Evolutionary conservation across 352 stramenopile genomes (phyloP), one percentile per base, ranked within the genome.

Genomic region (Peronospora destructor): DNA sequence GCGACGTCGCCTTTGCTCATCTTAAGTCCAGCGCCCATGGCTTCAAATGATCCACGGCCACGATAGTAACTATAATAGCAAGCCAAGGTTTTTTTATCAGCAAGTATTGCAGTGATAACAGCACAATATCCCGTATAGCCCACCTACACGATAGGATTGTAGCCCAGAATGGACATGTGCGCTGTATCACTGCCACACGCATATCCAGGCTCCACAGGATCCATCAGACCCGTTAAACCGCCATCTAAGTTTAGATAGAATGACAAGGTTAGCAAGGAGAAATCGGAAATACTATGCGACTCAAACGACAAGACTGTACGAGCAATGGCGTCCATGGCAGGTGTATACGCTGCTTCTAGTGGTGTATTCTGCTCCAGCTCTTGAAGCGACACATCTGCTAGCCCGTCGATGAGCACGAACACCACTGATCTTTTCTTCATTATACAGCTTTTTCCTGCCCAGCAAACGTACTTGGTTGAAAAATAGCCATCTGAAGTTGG

Each of bases 131-230:
- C 35, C 14, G 4, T 25, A 6, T 16, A 43, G 9, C 4, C 11
- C 10, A 62, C 69, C 34, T 59, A 91, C 80, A 88, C 55, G 51
- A 87, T 64, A 19, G 84, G 84, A 59, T 91, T 76, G 65, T 94
- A 94, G 55, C 84, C 84, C 36, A 94, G 62, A 56, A 94, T 94
- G 36, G 81, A 92, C 84, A 94, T 94, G 61, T 94, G 84, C 14
- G 84, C 84, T 1, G 84, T 94, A 54, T 94, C 84, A 44, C 81
- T 92, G 4, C 84, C 84, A 49, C 84, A 94, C 28, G 79, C 84
- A 49, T 82, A 88, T 30, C 84, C 84, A 37, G 84, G 84, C 47
- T 84, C 76, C 25, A 94, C 84, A 1, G 84, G 82, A 49, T 94
- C 84, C 71, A 94, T 74, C 16, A 94, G 68, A 9, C 84, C 84